Percentiles rank a stretch among this genome's conserved stretches.
Conservation (phyloP, 495 filamentous ascomycete species). For the Hypoxylon trugodes region DNA sequence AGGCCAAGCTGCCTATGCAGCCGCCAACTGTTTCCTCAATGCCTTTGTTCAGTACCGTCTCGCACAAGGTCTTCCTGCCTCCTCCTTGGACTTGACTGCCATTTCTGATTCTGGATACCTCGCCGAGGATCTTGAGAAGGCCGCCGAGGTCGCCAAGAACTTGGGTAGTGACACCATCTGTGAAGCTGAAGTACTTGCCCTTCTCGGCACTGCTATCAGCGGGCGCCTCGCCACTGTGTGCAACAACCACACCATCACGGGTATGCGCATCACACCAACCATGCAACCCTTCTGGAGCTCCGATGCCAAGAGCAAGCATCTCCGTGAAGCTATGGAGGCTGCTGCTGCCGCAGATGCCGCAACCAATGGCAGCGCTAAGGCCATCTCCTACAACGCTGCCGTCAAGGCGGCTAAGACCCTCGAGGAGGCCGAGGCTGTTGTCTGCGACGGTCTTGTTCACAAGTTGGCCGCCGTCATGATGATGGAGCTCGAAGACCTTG, state of each 20-base stretch:
- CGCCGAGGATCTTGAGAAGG: conserved; percentile 55
- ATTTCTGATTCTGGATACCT: conserved; percentile 67
- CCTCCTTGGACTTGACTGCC: conserved; percentile 63
- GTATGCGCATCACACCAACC: conserved; percentile 57
- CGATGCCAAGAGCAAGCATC: conserved; percentile 61
- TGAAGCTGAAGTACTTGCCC: conserved; percentile 59
- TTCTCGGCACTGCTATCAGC: conserved; percentile 57
- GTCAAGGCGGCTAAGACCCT: conserved; percentile 52
- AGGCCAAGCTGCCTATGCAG: conserved; percentile 71
- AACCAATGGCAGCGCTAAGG: conserved; percentile 29
- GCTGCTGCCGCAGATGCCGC: conserved; percentile 49
- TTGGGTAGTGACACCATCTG: conserved; percentile 61
- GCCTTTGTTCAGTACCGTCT: conserved; percentile 59
- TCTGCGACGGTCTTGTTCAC: conserved; percentile 55
- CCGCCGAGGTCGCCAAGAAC: conserved; percentile 56
- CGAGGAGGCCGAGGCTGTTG: conserved; percentile 55
- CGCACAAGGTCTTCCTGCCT: conserved; percentile 54
- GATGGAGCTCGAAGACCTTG: conserved; percentile 61
- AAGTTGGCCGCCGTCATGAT: conserved; percentile 61
- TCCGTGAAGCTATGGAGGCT: conserved; percentile 57
- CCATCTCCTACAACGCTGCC: conserved; percentile 52
- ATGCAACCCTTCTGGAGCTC: conserved; percentile 59
- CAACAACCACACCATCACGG: conserved; percentile 61
- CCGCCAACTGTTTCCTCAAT: conserved; percentile 70
- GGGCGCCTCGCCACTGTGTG: conserved; percentile 49